These are phyloP conservation scores for Aspergillus fumigatus DNA, from an alignment of 2,329 filamentous ascomycete genomes.

Conservation along the genomic window DNA sequence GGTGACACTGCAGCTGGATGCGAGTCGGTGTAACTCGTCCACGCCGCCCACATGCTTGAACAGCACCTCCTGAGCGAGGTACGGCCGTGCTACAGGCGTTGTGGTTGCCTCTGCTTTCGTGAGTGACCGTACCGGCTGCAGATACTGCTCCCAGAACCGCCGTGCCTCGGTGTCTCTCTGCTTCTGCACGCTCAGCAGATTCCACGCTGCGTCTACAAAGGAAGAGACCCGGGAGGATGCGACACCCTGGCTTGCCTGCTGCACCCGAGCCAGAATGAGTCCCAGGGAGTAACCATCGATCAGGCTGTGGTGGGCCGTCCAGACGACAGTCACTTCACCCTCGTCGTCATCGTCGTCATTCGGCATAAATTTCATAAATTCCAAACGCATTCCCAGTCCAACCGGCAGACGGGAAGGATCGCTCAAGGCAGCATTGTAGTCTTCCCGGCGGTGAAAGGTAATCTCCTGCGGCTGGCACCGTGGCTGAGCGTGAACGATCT, in stretches of 20 bases:
- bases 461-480: background rate
- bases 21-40: background rate
- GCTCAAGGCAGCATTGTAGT: background rate
- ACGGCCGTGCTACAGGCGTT: background rate
- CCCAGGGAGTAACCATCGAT: background rate
- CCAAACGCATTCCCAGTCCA: background rate
- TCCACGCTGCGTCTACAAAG: background rate
- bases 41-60: background rate
- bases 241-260: background rate
- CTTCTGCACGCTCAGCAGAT: background rate
- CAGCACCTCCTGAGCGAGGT: background rate
- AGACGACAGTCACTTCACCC: background rate
- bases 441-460: background rate
- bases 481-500: background rate
- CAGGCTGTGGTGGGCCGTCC: background rate
- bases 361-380: background rate
- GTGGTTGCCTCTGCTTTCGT: background rate
- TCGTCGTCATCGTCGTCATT: background rate
- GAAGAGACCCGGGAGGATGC: background rate
- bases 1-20: background rate
- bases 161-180: background rate
- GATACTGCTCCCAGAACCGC: background rate
- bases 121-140: background rate
- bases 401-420: background rate
- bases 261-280: background rate